Conservation (phyloP, 495 filamentous ascomycete species). For the Penicillium malachiteum region DNA sequence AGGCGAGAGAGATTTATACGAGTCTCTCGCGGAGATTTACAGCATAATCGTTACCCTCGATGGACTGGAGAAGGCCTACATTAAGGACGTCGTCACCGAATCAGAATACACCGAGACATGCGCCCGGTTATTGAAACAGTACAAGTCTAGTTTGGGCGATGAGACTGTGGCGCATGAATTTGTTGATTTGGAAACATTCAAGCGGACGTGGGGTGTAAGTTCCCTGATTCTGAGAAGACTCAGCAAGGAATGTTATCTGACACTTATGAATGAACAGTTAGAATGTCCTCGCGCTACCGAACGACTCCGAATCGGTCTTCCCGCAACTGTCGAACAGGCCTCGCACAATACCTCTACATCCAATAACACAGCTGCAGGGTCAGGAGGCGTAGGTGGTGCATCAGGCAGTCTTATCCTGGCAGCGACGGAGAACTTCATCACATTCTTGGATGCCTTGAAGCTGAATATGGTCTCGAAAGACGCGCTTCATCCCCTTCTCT, state of each 20-base stretch:
- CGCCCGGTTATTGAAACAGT: constrained; percentile 89
- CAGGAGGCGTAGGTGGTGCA: constrained; percentile 45
- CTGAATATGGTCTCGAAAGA: constrained; percentile 91
- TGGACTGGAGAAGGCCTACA: constrained; percentile 92
- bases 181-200: constrained; percentile 89
- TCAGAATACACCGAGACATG: constrained; percentile 94
- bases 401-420: constrained; percentile 75
- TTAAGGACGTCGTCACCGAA: constrained; percentile 92
- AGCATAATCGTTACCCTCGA: constrained; percentile 96
- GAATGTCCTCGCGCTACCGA: constrained; percentile 94
- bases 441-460: constrained; percentile 89
- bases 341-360: constrained; percentile 39
- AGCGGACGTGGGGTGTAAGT: constrained; percentile 84
- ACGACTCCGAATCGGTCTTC: constrained; percentile 84
- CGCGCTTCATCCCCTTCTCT: constrained; percentile 87
- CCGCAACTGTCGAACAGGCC: constrained; percentile 60
- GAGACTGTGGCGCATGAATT: constrained; percentile 82
- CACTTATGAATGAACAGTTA: constrained; percentile 53
- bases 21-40: constrained; percentile 95
- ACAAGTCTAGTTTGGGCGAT: constrained; percentile 88
- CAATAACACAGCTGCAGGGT: constrained; percentile 42
- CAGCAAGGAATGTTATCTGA: background rate
- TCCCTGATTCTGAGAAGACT: background rate
- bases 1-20: constrained; percentile 87
- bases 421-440: constrained; percentile 97